These are phyloP conservation scores for Tuber umbilicatum DNA, from an alignment of 495 filamentous ascomycete genomes.

Conservation along the genomic window DNA sequence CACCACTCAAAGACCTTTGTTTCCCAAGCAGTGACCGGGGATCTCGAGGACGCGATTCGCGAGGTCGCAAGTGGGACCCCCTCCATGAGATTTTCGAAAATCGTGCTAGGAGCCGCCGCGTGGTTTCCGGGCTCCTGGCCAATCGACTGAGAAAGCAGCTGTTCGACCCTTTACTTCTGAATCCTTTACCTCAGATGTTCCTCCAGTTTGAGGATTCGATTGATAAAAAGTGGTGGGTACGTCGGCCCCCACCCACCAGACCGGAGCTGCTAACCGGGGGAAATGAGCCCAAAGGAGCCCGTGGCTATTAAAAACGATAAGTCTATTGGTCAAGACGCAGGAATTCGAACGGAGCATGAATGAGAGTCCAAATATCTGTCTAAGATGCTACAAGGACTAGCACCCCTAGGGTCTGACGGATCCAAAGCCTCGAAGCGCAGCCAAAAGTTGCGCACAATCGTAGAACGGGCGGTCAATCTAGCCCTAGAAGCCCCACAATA, in stretches of 20 bases:
- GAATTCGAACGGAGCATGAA: background rate
- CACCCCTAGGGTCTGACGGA: background rate
- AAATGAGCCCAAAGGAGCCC: background rate
- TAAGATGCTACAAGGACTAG: background rate
- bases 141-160: background rate
- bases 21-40: background rate
- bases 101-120: too few species aligned
- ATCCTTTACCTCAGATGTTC: background rate
- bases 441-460: background rate
- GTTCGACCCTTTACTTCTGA: background rate
- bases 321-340: background rate
- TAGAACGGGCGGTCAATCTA: background rate
- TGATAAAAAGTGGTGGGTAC: background rate
- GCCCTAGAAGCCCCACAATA: background rate
- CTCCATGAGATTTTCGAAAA: background rate
- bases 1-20: background rate
- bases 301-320: constrained; percentile 1
- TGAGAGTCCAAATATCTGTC: background rate
- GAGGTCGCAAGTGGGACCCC: background rate
- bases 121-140: background rate
- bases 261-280: background rate
- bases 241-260: background rate
- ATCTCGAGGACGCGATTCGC: background rate
- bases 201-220: background rate
- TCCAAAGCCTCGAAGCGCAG: background rate